These are phyloP conservation scores for Penicillium soppii DNA, from an alignment of 495 filamentous ascomycete genomes.

Conservation along the genomic window DNA sequence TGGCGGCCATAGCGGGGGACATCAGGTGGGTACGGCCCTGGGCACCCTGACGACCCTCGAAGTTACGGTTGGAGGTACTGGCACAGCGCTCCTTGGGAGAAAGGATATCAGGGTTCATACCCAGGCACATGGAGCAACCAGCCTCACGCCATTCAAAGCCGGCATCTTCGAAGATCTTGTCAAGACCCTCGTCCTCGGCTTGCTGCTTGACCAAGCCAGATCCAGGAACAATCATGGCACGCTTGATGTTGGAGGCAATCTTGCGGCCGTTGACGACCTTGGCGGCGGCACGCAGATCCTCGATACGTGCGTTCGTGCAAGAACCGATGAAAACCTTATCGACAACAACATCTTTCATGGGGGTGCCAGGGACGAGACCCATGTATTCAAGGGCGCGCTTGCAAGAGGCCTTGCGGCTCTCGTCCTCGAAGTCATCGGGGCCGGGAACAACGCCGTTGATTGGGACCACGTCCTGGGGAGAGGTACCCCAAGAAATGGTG, in stretches of 20 bases:
- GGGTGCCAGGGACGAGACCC: slow-evolving; percentile 81
- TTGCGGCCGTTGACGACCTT: slow-evolving; percentile 82
- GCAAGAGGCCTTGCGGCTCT: slow-evolving; percentile 74
- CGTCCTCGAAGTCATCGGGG: slow-evolving; percentile 79
- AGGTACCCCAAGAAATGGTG: slow-evolving; percentile 96
- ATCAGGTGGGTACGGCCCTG: slow-evolving; percentile 92
- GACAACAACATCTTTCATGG: slow-evolving; percentile 83
- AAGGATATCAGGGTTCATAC: slow-evolving; percentile 99
- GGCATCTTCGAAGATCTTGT: slow-evolving; percentile 86
- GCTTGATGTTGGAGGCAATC: slow-evolving; percentile 82
- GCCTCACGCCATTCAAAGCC: slow-evolving; percentile 99
- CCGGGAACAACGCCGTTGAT: slow-evolving; percentile 89
- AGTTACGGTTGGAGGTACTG: slow-evolving; percentile 95
- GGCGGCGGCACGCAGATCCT: slow-evolving; percentile 89
- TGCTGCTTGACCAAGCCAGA: slow-evolving; percentile 93
- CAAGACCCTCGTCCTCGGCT: slow-evolving; percentile 87
- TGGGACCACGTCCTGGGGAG: slow-evolving; percentile 90
- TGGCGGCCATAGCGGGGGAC: slow-evolving; percentile 95
- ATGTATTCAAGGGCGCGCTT: slow-evolving; percentile 90
- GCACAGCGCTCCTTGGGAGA: slow-evolving; percentile 91
- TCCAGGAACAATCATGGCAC: slow-evolving; percentile 93
- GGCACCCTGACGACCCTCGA: slow-evolving; percentile 94
- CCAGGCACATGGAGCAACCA: slow-evolving; percentile 97
- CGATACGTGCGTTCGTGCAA: slow-evolving; percentile 95
- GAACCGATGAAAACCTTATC: slow-evolving; percentile 99